Conservation (phyloP, 164 flowering plant species). For the Warburgia ugandensis region DNA sequence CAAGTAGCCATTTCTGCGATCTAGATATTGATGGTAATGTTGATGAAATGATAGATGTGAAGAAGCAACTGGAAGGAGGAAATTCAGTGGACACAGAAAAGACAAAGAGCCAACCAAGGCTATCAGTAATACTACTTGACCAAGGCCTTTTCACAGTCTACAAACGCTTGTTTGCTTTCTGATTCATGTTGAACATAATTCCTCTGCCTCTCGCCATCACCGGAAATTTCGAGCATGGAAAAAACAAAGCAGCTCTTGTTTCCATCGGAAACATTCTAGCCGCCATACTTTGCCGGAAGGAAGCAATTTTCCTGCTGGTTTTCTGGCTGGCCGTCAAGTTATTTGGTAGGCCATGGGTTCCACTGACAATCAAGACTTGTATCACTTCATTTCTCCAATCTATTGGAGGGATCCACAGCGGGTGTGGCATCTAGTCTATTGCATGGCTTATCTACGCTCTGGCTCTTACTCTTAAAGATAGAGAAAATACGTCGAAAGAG, state of each 20-base stretch:
- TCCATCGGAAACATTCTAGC: slow-evolving; percentile 42
- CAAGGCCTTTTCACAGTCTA: slow-evolving; percentile 59
- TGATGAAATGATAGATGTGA: not conserved
- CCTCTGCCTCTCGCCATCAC: slow-evolving; percentile 33
- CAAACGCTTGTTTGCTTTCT: slow-evolving; percentile 37
- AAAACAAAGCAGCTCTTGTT: slow-evolving; percentile 28
- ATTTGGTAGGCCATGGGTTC: slow-evolving; percentile 40
- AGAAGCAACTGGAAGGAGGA: not conserved
- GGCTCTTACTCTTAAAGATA: slow-evolving; percentile 26
- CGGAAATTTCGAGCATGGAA: slow-evolving; percentile 37
- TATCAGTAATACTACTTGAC: slow-evolving; percentile 44
- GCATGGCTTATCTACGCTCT: slow-evolving; percentile 52
- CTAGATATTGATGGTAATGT: slow-evolving; percentile 7
- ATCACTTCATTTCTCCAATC: slow-evolving; percentile 46
- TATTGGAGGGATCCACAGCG: slow-evolving; percentile 52
- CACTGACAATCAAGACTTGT: slow-evolving; percentile 36
- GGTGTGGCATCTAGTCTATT: slow-evolving; percentile 49
- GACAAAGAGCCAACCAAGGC: slow-evolving; percentile 25
- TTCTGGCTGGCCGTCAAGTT: slow-evolving; percentile 45
- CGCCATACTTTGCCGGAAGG: slow-evolving; percentile 40
- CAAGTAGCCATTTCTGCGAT: slow-evolving; percentile 55
- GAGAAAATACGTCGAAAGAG: slow-evolving; percentile 26
- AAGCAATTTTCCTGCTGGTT: slow-evolving; percentile 31
- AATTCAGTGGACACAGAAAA: not conserved
- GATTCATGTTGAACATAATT: slow-evolving; percentile 27